Evolutionary conservation across 495 filamentous ascomycete genomes (phyloP), one percentile per base, ranked within the genome.

Genomic region (Aspergillus incahuasiensis): DNA sequence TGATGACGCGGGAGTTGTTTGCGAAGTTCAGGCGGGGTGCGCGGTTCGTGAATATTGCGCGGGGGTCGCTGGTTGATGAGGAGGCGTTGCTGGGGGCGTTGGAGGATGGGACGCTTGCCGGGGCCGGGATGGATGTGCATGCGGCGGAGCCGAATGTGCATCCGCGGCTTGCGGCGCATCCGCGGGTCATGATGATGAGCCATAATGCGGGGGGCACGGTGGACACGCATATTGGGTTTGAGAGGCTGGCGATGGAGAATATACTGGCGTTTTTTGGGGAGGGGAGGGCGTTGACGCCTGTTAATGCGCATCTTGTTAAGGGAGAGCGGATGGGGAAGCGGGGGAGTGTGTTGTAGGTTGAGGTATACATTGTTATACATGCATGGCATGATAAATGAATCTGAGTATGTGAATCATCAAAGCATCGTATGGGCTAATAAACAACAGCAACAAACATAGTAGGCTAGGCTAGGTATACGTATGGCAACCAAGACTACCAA

Each of bases 151-250:
- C 68, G 5, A 45, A 58, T 40, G 66, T 73, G n/a, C 67, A 67
- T 47, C 70, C 82, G 13, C 62, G 77, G 24, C 65, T 89, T 54
- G 69, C 73, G 39, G 58, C 59, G 32, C 76, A 85, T 71, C 58
- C 60, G 50, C 74, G 74, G 52, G 86, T 86, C 1, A 81, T 85
- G 69, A 65, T 89, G 58, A 79, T 86, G 48, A 77, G 79, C 18
- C 87, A 90, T 66, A 89, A 88, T 63, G 88, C 86, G 7, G 86
- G 87, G 9, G 86, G 83, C 4, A 85, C 83, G 18, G 67, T 90
- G 32, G 86, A 90, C 68, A 86, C 84, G 49, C 84, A 87, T 60
- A 71, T 81, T 44, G 86, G 85, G 6, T 90, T 90, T 64, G 88
- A 92, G 74, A 75, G 80, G 63, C 59, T 90, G 63, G 82, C 79